Base-by-base conservation (phyloP, 2,329 filamentous ascomycete species). In the Apiospora hydei region DNA sequence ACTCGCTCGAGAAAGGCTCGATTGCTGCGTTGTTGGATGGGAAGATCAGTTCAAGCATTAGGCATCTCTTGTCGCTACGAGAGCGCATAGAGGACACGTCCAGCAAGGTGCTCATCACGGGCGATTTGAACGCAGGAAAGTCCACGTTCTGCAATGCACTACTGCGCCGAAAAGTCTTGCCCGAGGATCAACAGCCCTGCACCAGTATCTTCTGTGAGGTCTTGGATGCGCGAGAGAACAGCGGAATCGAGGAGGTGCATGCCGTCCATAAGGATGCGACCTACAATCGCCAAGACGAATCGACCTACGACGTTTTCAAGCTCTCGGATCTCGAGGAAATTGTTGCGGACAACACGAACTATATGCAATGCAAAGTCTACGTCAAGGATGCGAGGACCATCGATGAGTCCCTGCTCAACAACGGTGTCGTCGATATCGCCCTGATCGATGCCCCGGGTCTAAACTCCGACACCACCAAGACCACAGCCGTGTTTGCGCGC, bases 121-220 rank as follows among this genome's bases (percentile, higher is more conserved):
- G 96, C 78, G 96, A 99, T 80, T 84, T 99, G 70, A 99, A 99
- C 80, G 96, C 96, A 11, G 96, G 96, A 79, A 99, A 99, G 81
- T 99, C 96, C 4, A 99, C 96, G 0, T 99, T 99, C 78, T 99
- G 96, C 85, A 99, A 99, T 82, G 96, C 96, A n/a, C 86, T 99
- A 2, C 84, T 99, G 53, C 92, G 96, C 73, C 91, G 95, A 74
- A 98, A 98, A 83, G 90, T 99, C 41, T 84, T 99, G 4, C 96
- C 96, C 0, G 96, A 98, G 83, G 96, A 99, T 78, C 96, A 99
- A 82, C 96, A 98, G 80, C 96, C 96, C 1, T 99, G 96, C 83
- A 99, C 96, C 1, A 96, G 94, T 82, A 98, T 99, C 72, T 99
- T 99, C 84, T 99, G 96, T 81, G 96, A 99, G 81, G 96, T 99